phyloP scores from a whole-genome alignment of 2,329 filamentous ascomycete genomes.

The Leptosphaerulina australis region DNA sequence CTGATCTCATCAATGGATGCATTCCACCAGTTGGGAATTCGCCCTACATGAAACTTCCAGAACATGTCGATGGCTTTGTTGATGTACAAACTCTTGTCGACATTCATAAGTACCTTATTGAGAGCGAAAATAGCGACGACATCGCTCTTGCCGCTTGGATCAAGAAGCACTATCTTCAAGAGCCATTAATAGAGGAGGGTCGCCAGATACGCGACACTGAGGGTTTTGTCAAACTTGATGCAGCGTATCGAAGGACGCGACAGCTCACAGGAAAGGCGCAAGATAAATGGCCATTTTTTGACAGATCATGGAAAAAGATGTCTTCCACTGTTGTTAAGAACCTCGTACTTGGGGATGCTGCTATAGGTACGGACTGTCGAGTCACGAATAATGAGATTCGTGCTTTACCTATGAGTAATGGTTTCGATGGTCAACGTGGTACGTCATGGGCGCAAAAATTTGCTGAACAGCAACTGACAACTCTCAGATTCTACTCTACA shows the following conservation, averaged over 20 bases:
- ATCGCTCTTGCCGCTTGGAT: constrained; percentile 31
- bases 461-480: not conserved
- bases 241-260: constrained; percentile 38
- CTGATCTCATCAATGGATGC: not conserved
- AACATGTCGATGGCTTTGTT: constrained; percentile 29
- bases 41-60: constrained; percentile 19
- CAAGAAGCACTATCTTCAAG: constrained; percentile 29
- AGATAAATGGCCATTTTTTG: constrained; percentile 44
- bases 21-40: constrained; percentile 7
- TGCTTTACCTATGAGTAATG: constrained; percentile 8
- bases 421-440: constrained; percentile 6
- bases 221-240: constrained; percentile 32
- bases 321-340: constrained; percentile 26
- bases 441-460: not conserved
- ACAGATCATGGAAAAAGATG: constrained; percentile 32
- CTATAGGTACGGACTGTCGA: constrained; percentile 10
- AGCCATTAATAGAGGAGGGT: constrained; percentile 15
- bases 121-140: constrained; percentile 32
- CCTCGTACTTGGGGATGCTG: constrained; percentile 24
- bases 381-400: constrained; percentile 1
- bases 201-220: constrained; percentile 27
- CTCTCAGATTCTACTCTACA: not conserved
- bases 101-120: constrained; percentile 28
- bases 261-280: constrained; percentile 37
- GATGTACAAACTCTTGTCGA: constrained; percentile 30